phyloP scores from a whole-genome alignment of 495 filamentous ascomycete species.

The Poronia punctata region DNA sequence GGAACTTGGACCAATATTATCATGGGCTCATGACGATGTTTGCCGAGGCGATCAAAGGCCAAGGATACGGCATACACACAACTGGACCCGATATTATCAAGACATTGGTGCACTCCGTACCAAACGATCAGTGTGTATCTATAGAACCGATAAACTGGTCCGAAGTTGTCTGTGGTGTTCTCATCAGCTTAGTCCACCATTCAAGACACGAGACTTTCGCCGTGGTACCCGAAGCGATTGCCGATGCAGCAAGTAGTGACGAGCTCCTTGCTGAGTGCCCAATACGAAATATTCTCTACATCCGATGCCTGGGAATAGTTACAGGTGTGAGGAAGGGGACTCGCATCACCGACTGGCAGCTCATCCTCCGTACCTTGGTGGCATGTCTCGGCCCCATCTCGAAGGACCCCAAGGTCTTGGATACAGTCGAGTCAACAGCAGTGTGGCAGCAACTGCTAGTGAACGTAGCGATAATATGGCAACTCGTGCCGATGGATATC shows the following conservation, averaged over 20 bases:
- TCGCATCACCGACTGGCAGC: constrained; percentile 66
- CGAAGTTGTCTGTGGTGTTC: constrained; percentile 64
- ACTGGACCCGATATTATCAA: constrained; percentile 63
- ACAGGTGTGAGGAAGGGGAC: constrained; percentile 69
- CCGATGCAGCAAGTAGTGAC: constrained; percentile 39
- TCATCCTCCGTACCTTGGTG: constrained; percentile 51
- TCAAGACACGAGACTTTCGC: constrained; percentile 62
- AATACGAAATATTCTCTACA: constrained; percentile 44
- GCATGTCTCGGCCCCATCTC: constrained; percentile 45
- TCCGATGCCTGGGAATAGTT: constrained; percentile 58
- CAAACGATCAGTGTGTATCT: constrained; percentile 40
- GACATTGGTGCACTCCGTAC: constrained; percentile 50
- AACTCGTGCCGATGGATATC: constrained; percentile 72
- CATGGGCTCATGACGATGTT: constrained; percentile 88
- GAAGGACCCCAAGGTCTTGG: constrained; percentile 23
- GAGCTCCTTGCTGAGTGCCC: constrained; percentile 24
- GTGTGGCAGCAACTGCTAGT: constrained; percentile 51
- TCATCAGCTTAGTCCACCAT: constrained; percentile 77
- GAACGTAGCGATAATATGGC: constrained; percentile 61
- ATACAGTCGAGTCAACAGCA: constrained; percentile 35
- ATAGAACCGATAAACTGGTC: constrained; percentile 40
- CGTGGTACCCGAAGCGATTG: constrained; percentile 52
- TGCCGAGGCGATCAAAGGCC: constrained; percentile 77
- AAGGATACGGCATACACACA: constrained; percentile 74
- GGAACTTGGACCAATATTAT: constrained; percentile 56